Evolutionary conservation across 2,329 filamentous ascomycete species (phyloP).

Genomic region (Beauveria brongniartii): DNA sequence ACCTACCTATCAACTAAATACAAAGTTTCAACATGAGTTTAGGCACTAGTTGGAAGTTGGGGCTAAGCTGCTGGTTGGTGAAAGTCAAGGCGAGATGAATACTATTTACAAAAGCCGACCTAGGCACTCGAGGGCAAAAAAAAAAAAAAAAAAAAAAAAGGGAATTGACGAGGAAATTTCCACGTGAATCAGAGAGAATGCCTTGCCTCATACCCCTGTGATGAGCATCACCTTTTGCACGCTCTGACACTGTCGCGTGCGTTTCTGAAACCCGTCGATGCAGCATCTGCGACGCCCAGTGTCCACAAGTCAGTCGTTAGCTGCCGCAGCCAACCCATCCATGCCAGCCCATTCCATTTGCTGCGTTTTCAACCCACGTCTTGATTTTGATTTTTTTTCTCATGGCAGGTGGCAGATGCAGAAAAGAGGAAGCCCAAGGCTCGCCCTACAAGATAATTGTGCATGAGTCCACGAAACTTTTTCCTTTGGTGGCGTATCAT

Average conservation of each 20-base stretch:
- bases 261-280: conserved; percentile 1
- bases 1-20: no score
- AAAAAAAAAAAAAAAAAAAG: background rate
- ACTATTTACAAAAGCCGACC: no score
- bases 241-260: conserved; percentile 1
- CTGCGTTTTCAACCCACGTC: no score
- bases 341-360: background rate
- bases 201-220: conserved; percentile 1
- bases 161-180: background rate
- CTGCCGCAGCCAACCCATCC: background rate
- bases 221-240: background rate
- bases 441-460: no score
- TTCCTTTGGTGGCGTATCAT: no score
- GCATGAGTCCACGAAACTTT: no score
- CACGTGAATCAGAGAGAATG: background rate
- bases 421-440: background rate
- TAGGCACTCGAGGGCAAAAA: background rate
- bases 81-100: no score
- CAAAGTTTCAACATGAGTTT: no score
- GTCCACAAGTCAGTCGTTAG: background rate
- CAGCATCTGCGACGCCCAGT: conserved; percentile 5
- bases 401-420: background rate
- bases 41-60: no score
- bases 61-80: no score
- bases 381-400: background rate